Conservation (phyloP, 768 basidiomycete genomes). For the Boletales sp. region DNA sequence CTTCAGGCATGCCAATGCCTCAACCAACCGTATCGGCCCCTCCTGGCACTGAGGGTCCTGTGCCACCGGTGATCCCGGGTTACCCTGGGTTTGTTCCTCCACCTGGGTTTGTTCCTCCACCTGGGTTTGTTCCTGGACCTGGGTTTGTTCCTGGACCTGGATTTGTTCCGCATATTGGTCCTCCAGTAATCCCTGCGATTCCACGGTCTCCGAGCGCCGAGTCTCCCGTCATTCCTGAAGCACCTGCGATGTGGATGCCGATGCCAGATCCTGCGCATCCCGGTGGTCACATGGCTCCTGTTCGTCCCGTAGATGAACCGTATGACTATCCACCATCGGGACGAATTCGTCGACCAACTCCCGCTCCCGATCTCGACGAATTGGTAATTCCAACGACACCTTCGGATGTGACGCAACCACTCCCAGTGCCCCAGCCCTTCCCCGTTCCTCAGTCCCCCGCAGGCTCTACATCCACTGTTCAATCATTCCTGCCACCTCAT, state of each 20-base stretch:
- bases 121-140: too few relatives aligned
- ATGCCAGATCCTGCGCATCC: conserved; percentile 25
- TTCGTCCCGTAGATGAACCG: conserved; percentile 36
- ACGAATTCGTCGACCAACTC: conserved; percentile 2
- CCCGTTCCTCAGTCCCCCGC: conserved; percentile 15
- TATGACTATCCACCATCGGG: conserved; percentile 5
- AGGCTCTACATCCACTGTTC: conserved; percentile 25
- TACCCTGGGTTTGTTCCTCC: conserved; percentile 17
- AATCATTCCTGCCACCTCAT: conserved; percentile 13
- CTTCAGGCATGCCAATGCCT: conserved; percentile 25
- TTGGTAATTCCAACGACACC: conserved; percentile 22
- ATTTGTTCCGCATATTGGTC: conserved; percentile 19
- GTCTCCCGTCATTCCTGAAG: conserved; percentile 27
- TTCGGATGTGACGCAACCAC: conserved; percentile 9
- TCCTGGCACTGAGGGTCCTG: conserved; percentile 7
- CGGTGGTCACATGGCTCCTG: conserved; percentile 16
- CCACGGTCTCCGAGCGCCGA: conserved; percentile 10
- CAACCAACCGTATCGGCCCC: conserved; percentile 19
- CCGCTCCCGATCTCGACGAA: conserved; percentile 13
- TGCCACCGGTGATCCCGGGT: conserved; percentile 17
- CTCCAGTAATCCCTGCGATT: conserved; percentile 19
- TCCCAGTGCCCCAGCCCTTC: conserved; percentile 18
- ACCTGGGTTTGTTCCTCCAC: too few relatives aligned
- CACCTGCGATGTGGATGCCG: conserved; percentile 7
- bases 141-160: conserved; percentile 3